Conservation (phyloP, 169 alveolate genomes). For the Babesia ovis region DNA sequence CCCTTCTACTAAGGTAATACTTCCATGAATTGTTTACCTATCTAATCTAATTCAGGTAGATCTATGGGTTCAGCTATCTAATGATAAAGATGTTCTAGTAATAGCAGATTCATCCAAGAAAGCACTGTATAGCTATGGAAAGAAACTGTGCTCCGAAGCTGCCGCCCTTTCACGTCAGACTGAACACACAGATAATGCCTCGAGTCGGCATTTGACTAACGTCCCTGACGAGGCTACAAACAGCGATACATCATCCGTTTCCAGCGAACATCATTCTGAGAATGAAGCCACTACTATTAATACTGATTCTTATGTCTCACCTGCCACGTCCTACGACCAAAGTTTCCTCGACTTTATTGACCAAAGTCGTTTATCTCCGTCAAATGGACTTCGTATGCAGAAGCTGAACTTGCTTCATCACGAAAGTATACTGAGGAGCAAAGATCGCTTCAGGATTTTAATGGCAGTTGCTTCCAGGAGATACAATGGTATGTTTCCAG, state of each 20-base stretch:
- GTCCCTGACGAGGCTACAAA: too few relatives aligned
- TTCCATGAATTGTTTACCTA: background rate
- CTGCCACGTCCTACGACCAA: background rate
- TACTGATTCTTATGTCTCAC: background rate
- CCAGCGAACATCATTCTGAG: too few relatives aligned
- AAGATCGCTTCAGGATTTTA: slow-evolving; percentile 40
- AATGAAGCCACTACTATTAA: too few relatives aligned
- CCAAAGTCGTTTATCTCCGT: slow-evolving; percentile 11
- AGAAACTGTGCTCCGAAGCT: too few relatives aligned
- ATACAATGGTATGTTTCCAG: slow-evolving; percentile 32
- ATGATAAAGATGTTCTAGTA: slow-evolving; percentile 23
- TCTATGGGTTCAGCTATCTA: slow-evolving; percentile 40
- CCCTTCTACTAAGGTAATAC: slow-evolving; percentile 18
- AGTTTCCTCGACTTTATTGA: slow-evolving; percentile 1
- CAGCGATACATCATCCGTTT: too few relatives aligned
- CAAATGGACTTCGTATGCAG: slow-evolving; percentile 34
- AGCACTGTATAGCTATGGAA: background rate
- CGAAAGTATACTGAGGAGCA: slow-evolving; percentile 46
- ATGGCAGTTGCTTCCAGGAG: slow-evolving; percentile 55
- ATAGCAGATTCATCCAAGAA: background rate
- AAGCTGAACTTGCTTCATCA: slow-evolving; percentile 34
- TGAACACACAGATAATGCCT: too few relatives aligned
- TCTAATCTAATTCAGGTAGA: slow-evolving; percentile 20
- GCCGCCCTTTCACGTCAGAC: too few relatives aligned
- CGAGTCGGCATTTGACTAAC: too few relatives aligned